Evolutionary conservation across 768 basidiomycete genomes (phyloP), one percentile per base, ranked within the genome.

Genomic region (Russula emetica): DNA sequence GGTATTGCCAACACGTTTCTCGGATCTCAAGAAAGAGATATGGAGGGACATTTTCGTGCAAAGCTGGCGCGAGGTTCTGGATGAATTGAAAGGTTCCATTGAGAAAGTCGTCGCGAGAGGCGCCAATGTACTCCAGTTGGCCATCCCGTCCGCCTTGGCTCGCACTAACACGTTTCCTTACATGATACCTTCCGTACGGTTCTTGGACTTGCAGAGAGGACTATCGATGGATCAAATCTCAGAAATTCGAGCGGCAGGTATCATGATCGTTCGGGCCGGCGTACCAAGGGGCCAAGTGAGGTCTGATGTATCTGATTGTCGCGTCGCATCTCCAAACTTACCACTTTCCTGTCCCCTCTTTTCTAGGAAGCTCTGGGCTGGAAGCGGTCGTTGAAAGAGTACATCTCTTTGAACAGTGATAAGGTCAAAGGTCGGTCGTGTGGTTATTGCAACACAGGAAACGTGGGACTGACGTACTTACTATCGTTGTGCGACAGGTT

Each of bases 1-100:
- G 1, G 72, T 72, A 5, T 78, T 89, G 5, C 86, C 86, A 0
- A 69, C 75, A 9, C 79, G 87, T 0, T 90, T 89, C 64, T 68
- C 78, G 0, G 78, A 80, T 7, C 72, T 92, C 28, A 92, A 92
- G 76, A 79, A 78, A 63, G 71, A 73, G 30, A 63, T 90, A 0
- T 82, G 80, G 73, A 73, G 66, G 10, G 81, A 84, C 11, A 67
- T 63, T 2, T 71, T 88, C 11, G 65, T 74, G 8, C 72, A 80
- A 64, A 78, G 79, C 51, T 89, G 87, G 86, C 76, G 74, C 49
- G 76, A 82, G 38, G 79, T 90, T 0, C 70, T 88, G 8, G 65
- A 66, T 0, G 83, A 81, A 54, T 76, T 88, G 11, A 76, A 81
- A 63, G 64, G 57, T 5, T 78, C 75, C 3, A 78, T 81, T 0